Conservation (phyloP, 2,329 filamentous ascomycete species). For the Aureobasidium sp. region DNA sequence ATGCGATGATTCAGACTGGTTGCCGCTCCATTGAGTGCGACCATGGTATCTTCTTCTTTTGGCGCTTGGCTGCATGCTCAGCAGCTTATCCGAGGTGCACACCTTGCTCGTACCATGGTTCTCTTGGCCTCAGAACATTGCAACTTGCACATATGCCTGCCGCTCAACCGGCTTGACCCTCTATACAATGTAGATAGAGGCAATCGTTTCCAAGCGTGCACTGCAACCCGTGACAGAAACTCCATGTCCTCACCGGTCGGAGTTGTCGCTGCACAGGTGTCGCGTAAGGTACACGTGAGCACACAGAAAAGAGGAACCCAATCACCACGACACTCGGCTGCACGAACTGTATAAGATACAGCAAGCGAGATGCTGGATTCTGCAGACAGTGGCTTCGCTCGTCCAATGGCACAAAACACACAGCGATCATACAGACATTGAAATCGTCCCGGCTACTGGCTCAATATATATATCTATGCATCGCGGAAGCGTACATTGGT, state of each 20-base stretch:
- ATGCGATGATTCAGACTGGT: background rate
- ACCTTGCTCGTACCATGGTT: background rate
- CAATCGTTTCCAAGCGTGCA: background rate
- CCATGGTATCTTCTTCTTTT: background rate
- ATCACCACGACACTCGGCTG: background rate
- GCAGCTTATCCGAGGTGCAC: background rate
- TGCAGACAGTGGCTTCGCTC: background rate
- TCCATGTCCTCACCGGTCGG: conserved; percentile 5
- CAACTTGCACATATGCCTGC: background rate
- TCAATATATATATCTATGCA: background rate
- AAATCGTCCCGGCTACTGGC: background rate
- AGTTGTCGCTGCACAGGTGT: background rate
- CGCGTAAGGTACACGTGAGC: conserved; percentile 2
- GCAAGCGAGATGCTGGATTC: conserved; percentile 4
- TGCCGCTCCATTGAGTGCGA: background rate
- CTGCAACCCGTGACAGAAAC: background rate
- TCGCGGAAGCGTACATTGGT: background rate
- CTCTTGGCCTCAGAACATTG: background rate
- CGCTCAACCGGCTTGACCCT: background rate
- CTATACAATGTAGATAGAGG: background rate
- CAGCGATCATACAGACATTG: background rate
- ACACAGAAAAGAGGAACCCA: background rate
- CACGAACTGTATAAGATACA: background rate
- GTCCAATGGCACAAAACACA: background rate
- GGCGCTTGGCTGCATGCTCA: background rate